These are phyloP conservation scores for Coprinopsis cinerea DNA, from an alignment of 768 basidiomycete species.

Conservation along the genomic window DNA sequence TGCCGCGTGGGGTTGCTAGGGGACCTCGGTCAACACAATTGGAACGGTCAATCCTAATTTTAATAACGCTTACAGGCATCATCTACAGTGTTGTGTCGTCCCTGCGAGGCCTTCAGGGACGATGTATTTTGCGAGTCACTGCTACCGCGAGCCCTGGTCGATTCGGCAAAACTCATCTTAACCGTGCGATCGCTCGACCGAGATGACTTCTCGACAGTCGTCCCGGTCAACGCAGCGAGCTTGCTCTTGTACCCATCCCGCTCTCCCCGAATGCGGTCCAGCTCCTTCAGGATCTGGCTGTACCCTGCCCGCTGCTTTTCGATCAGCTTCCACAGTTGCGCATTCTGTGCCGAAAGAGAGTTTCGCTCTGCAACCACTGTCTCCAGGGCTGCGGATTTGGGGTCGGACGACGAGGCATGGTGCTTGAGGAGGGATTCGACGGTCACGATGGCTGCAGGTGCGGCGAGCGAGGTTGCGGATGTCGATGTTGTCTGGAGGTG, in stretches of 20 bases:
- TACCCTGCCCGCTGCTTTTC: constrained; percentile 88
- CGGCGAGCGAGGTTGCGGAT: constrained; percentile 26
- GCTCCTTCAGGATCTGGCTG: constrained; percentile 73
- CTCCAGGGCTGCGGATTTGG: constrained; percentile 64
- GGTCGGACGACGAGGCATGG: constrained; percentile 49
- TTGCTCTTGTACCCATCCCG: constrained; percentile 64
- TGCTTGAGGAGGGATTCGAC: constrained; percentile 49
- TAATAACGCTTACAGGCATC: constrained; percentile 35
- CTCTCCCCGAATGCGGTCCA: constrained; percentile 78
- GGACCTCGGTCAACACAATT: too few relatives aligned
- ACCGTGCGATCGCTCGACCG: constrained; percentile 22
- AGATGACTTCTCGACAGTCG: constrained; percentile 24
- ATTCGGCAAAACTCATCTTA: constrained; percentile 26
- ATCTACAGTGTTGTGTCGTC: constrained; percentile 30
- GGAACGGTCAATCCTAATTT: too few relatives aligned
- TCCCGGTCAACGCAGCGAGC: constrained; percentile 24
- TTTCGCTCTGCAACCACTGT: constrained; percentile 78
- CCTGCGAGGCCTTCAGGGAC: constrained; percentile 16
- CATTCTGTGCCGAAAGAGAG: constrained; percentile 71
- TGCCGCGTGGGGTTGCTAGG: constrained; percentile 26
- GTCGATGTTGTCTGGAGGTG: constrained; percentile 21
- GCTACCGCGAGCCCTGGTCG: constrained; percentile 14
- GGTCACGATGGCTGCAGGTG: constrained; percentile 37
- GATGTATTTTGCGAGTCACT: constrained; percentile 3
- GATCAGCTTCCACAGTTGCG: constrained; percentile 91